A percentile compares a stretch with the other conserved stretches of the same genome.
Evolutionary conservation across 306 rosid genomes (phyloP).

Genomic region (Pyrus pyrifolia): DNA sequence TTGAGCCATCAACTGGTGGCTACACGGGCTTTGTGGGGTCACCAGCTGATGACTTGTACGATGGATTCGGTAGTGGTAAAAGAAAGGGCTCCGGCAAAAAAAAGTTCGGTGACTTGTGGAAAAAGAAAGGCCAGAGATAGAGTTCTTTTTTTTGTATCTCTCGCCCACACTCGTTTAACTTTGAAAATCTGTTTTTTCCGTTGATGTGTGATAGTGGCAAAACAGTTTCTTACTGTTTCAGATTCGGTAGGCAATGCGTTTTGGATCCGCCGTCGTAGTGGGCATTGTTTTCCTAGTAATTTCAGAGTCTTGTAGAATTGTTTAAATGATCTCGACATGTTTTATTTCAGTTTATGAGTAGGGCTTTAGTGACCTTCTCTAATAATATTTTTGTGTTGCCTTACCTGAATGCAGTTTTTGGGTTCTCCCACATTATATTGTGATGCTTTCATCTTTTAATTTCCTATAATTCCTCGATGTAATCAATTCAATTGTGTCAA

Average conservation of each 20-base stretch:
- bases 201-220: conserved; percentile 25
- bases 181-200: conserved; percentile 4
- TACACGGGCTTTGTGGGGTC: conserved; percentile 62
- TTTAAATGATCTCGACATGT: background rate
- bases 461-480: too few species aligned
- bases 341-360: background rate
- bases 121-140: conserved; percentile 66
- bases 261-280: background rate
- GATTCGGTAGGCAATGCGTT: conserved; percentile 5
- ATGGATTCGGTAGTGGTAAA: conserved; percentile 59
- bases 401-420: too few species aligned
- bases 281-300: background rate
- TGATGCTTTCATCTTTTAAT: too few species aligned
- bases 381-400: too few species aligned
- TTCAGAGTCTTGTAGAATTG: background rate
- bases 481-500: too few species aligned
- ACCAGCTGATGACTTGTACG: conserved; percentile 60
- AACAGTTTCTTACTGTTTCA: conserved; percentile 52
- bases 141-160: background rate
- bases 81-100: conserved; percentile 73
- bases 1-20: conserved; percentile 55
- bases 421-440: too few species aligned
- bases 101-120: conserved; percentile 86
- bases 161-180: background rate
- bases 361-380: too few species aligned